Base-by-base conservation (phyloP, 192 early-diverging fungal genomes). In the Podila clonocystis region DNA sequence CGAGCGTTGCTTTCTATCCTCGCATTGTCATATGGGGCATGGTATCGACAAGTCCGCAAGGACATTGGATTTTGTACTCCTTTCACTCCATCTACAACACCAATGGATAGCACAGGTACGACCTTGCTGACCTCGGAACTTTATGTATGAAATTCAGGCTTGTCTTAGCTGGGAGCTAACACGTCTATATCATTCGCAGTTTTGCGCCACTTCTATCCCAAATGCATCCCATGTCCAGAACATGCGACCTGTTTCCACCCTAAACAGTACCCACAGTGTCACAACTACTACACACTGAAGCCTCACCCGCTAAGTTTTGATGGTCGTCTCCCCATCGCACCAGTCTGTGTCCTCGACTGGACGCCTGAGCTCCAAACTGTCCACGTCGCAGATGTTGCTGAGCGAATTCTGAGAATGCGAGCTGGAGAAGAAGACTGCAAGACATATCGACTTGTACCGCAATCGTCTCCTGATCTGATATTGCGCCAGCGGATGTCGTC, bases 211-310 rank as follows among this genome's bases (percentile, higher is more conserved):
- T 83, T 24, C 8, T 75, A 75, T 31, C 83, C 83, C 30, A 75
- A 57, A 9, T 84, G 83, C 58, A 84, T 84, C 22, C 67, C 83
- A 30, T 84, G 83, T n/a, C 83, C 83, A 5, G 67, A 73, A 5
- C 76, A 73, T 62, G 83, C 76, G 1, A 69, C 30, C 12, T 84
- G 83, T 49, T 5, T 6, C 1, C n/a, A 34, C 7, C 64, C 65
- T 2, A 61, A 64, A 22, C 17, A 38, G 13, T 34, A 62, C 6
- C 63, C 74, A 9, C 7, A 45, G 7, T 84, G 83, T 48, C 73
- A 69, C 30, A 36, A 45, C 13, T 58, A 80, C 22, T 82, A 82
- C 62, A 49, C 72, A 13, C 64, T 73, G 29, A 60, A 30, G 15
- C 73, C 73, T 3, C 68, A 74, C 57, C 68, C 68, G 11, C 68